phyloP scores from a whole-genome alignment of 345 rosid species.

The Excoecaria agallocha region DNA sequence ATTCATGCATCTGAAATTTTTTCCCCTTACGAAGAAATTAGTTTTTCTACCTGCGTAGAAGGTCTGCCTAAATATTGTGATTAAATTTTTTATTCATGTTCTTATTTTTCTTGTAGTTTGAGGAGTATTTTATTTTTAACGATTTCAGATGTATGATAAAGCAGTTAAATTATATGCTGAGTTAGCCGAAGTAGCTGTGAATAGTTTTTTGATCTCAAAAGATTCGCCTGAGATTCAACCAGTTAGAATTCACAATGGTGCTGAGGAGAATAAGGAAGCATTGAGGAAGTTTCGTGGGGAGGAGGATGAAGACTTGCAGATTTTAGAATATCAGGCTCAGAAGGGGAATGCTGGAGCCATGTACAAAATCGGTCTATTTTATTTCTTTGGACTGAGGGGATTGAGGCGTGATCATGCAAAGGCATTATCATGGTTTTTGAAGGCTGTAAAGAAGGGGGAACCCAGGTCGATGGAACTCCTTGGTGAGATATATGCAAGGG shows the following conservation, averaged over 20 bases:
- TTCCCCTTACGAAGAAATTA: background rate
- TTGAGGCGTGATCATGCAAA: constrained; percentile 82
- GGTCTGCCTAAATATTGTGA: constrained; percentile 1
- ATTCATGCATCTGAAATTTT: background rate
- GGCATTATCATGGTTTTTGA: constrained; percentile 85
- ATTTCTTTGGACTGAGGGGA: constrained; percentile 96
- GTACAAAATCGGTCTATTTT: constrained; percentile 89
- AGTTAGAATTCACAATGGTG: constrained; percentile 82
- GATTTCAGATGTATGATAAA: constrained; percentile 74
- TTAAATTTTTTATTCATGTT: background rate
- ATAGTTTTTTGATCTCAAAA: constrained; percentile 87
- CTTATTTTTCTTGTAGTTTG: constrained; percentile 7
- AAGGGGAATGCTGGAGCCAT: constrained; percentile 89
- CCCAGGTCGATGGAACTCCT: constrained; percentile 94
- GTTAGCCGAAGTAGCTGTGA: constrained; percentile 86
- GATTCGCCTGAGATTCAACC: constrained; percentile 88
- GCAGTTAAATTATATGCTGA: constrained; percentile 83
- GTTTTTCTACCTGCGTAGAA: background rate
- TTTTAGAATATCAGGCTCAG: constrained; percentile 92
- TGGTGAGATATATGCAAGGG: constrained; percentile 96
- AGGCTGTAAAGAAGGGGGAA: constrained; percentile 90
- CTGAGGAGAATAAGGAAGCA: constrained; percentile 95
- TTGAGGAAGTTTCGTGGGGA: constrained; percentile 90
- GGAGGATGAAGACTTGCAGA: constrained; percentile 97
- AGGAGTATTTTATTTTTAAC: background rate